phyloP scores from a whole-genome alignment of 768 basidiomycete species.

The Boletus bicolor region DNA sequence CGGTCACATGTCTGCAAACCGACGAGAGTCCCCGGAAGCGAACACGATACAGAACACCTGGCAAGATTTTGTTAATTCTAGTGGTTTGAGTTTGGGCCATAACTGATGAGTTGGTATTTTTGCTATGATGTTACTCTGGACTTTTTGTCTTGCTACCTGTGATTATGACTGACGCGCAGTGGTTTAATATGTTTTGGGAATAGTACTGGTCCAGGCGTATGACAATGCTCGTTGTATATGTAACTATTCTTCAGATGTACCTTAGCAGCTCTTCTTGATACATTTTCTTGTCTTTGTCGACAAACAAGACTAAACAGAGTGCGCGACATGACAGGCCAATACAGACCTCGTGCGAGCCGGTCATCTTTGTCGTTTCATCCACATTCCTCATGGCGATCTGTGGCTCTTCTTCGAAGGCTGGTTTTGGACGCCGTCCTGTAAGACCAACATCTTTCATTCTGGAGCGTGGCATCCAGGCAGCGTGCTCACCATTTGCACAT shows the following conservation, averaged over 20 bases:
- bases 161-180: slow-evolving; percentile 7
- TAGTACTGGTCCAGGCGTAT: slow-evolving; percentile 1
- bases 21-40: slow-evolving; percentile 50
- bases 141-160: slow-evolving; percentile 7
- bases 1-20: slow-evolving; percentile 33
- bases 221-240: slow-evolving; percentile 10
- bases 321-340: slow-evolving; percentile 7
- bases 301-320: slow-evolving; percentile 26
- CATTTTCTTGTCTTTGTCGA: not conserved
- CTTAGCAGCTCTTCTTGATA: slow-evolving; percentile 15
- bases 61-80: slow-evolving; percentile 55
- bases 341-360: not conserved
- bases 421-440: slow-evolving; percentile 48
- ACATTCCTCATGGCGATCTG: slow-evolving; percentile 50
- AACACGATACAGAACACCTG: slow-evolving; percentile 59
- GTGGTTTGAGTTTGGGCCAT: slow-evolving; percentile 21
- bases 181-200: slow-evolving; percentile 8
- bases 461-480: slow-evolving; percentile 6
- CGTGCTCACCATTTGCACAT: slow-evolving; percentile 14
- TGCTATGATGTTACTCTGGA: not conserved
- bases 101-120: slow-evolving; percentile 6
- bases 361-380: slow-evolving; percentile 1
- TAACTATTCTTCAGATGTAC: slow-evolving; percentile 23
- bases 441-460: slow-evolving; percentile 2
- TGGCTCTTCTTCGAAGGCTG: slow-evolving; percentile 48